Evolutionary conservation across 2,329 filamentous ascomycete genomes (phyloP), one percentile per base, ranked within the genome.

Genomic region (Colletotrichum musae): DNA sequence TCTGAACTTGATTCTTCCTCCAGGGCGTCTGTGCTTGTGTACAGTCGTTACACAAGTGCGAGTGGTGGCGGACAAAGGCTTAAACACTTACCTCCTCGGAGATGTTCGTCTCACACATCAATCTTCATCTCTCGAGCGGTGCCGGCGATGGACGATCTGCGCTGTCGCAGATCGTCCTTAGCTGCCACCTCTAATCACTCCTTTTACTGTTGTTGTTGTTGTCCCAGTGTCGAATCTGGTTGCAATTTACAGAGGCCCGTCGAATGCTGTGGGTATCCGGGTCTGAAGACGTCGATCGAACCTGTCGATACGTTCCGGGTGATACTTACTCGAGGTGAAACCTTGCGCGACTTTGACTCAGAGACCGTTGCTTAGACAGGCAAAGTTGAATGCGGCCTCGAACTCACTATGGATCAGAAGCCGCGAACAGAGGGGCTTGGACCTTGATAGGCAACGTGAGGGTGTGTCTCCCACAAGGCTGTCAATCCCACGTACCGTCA

Each of bases 1-100:
- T 69, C 62, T 56, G 66, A 66, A 66, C 62, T 56, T 69, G 5
- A 12, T 13, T 47, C 18, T 15, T 4, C 18, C 45, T 16, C 16
- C 43, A 5, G 21, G 47, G 21, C 36, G 45, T 24, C 45, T 32
- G 43, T 69, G 43, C 56, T 47, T 18, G 10, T 32, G 50, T 21
- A 18, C 32, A 59, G 32, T 54, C 43, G 54, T 36, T 65, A 32
- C 59, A 47, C 52, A 39, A 43, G 13, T 13, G 13, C 7, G 36
- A 39, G 26, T 36, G 47, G 62, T 47, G 48, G 56, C 63, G 48
- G 50, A 41, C 41, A 53, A 54, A 66, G 36, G 56, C 32, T 51
- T 58, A 21, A 54, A 56, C 39, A 52, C 21, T 16, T n/a, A 28
- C 54, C 50, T 36, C 56, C 58, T 62, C 24, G 47, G 45, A 51